Evolutionary conservation across 139 green algal species (phyloP).

Genomic region (Chlorella sp.): DNA sequence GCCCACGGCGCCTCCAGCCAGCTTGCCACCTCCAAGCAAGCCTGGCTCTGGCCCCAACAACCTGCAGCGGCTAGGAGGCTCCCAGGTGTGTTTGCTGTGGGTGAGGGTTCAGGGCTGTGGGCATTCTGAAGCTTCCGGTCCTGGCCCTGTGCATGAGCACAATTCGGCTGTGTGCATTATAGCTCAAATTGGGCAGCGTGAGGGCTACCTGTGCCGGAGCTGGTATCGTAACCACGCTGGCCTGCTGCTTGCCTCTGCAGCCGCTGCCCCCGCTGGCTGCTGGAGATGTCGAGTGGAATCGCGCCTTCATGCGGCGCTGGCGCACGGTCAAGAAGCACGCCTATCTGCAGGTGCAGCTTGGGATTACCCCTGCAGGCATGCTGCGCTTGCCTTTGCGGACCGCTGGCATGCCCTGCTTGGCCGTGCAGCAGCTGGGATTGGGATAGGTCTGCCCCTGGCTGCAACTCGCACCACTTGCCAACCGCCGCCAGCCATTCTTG

Average conservation of each 20-base stretch:
- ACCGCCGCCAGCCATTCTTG: not conserved
- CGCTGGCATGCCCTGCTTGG: too few relatives aligned
- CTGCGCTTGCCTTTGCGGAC: not conserved
- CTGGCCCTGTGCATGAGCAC: too few relatives aligned
- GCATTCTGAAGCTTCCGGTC: too few relatives aligned
- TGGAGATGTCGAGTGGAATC: constrained; percentile 25
- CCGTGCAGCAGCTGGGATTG: too few relatives aligned
- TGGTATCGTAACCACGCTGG: too few relatives aligned
- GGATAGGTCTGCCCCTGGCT: too few relatives aligned
- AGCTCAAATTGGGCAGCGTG: too few relatives aligned
- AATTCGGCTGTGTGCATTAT: too few relatives aligned
- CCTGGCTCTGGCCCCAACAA: not conserved
- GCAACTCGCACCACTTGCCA: too few relatives aligned
- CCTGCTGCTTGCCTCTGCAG: not conserved
- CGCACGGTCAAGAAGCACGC: constrained; percentile 39
- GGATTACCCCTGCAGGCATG: not conserved
- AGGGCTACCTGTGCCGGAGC: too few relatives aligned
- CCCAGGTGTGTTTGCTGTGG: not conserved
- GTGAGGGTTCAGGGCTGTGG: too few relatives aligned
- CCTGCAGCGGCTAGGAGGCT: not conserved
- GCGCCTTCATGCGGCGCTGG: constrained; percentile 41
- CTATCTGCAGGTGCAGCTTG: constrained; percentile 3
- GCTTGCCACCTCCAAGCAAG: not conserved
- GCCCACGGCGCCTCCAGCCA: not conserved
- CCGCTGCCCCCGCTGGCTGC: not conserved